phyloP scores from a whole-genome alignment of 768 basidiomycete species.

The Boletales sp. region DNA sequence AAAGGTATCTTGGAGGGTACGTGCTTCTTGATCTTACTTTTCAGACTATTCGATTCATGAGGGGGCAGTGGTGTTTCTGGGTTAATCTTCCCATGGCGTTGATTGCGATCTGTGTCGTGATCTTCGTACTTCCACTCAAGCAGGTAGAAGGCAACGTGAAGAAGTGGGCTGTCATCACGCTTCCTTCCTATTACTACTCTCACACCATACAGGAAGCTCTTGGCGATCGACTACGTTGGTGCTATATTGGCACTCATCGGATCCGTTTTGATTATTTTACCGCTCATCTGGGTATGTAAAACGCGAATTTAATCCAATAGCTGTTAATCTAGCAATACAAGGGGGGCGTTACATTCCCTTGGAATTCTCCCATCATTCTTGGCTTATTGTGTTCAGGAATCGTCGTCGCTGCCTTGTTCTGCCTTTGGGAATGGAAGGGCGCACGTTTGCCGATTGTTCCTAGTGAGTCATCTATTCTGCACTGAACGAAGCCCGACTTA shows the following conservation, averaged over 20 bases:
- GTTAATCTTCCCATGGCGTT: slow-evolving; percentile 61
- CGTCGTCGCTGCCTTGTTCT: slow-evolving; percentile 52
- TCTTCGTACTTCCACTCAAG: slow-evolving; percentile 66
- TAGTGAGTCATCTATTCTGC: slow-evolving; percentile 36
- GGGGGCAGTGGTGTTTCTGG: slow-evolving; percentile 69
- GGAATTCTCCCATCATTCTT: slow-evolving; percentile 64
- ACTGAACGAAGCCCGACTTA: background rate
- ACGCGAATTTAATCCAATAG: background rate
- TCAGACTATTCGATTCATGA: background rate
- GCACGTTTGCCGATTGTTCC: slow-evolving; percentile 71
- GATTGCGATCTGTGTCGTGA: slow-evolving; percentile 50
- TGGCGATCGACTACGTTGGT: slow-evolving; percentile 64
- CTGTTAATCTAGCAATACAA: slow-evolving; percentile 20
- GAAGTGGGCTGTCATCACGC: slow-evolving; percentile 29
- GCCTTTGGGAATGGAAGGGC: slow-evolving; percentile 70
- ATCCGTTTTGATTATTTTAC: slow-evolving; percentile 61
- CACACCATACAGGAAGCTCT: slow-evolving; percentile 47
- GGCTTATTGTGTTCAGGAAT: slow-evolving; percentile 56
- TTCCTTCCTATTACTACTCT: background rate
- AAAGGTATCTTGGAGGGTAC: slow-evolving; percentile 59
- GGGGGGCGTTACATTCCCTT: slow-evolving; percentile 73
- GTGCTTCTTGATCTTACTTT: slow-evolving; percentile 14
- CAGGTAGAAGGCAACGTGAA: slow-evolving; percentile 59
- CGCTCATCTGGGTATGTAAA: slow-evolving; percentile 62
- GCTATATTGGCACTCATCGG: slow-evolving; percentile 54